Evolutionary conservation across 225 moss, liverwort and hornwort genomes (phyloP), one percentile per base, ranked within the genome.

Genomic region (Asterella californica): DNA sequence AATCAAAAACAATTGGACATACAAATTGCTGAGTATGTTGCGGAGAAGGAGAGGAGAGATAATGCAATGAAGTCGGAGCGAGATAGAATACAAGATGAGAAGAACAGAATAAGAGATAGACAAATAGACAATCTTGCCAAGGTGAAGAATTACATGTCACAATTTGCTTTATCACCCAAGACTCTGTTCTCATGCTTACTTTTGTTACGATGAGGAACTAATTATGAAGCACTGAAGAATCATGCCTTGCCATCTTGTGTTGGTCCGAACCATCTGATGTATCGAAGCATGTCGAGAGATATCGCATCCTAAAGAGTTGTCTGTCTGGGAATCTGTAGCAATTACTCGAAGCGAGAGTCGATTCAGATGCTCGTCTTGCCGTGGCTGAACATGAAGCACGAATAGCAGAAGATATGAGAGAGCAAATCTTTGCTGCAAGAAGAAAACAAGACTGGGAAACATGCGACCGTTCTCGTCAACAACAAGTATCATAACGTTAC

Each of bases 381-480:
- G 79, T 76, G 0, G 87, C 81, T 48, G 76, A 76, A 66, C 79
- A 87, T n/a, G 87, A 87, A 63, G 59, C 42, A 76, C 33, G 84
- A 22, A 87, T 87, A 30, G 87, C 84, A 19, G 79, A 83, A 22
- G 87, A 87, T 27, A 87, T 82, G 84, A 78, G 87, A 12, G 87
- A 87, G n/a, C 68, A 79, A 15, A 67, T 87, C 49, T 79, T 70
- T 30, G 86, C 81, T 15, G 84, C 81, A 55, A 79, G 68, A 17
- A 72, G 79, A 38, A 82, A 77, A 62, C 79, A 72, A 0, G 82
- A 83, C 7, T 84, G 87, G 87, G 81, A 84, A 34, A 68, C 76
- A 49, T 87, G 87, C 70, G 87, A 87, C 27, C 50, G 60, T 14
- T 84, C 87, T 72, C 87, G 87, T 8, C 75, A 82, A 37, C 83